These are phyloP conservation scores for Gastrolobium bilobum DNA, from an alignment of 306 rosid species.

Conservation along the genomic window DNA sequence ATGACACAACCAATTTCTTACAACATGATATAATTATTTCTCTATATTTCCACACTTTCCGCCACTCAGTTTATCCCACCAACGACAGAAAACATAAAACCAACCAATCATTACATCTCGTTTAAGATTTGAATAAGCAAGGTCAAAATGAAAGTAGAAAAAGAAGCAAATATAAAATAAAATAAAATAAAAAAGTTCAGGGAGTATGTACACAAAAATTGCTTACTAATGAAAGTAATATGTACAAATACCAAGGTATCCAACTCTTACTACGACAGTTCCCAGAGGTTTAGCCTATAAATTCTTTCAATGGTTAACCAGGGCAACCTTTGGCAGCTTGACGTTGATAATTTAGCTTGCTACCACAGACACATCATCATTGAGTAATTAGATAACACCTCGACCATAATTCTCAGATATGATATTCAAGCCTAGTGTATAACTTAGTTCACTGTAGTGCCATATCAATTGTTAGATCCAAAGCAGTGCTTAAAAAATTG, in stretches of 20 bases:
- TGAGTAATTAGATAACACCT: conserved; percentile 22
- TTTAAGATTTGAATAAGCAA: background rate
- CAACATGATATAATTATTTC: too few relatives aligned
- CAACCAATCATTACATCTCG: background rate
- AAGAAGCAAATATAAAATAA: background rate
- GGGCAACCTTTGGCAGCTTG: conserved; percentile 38
- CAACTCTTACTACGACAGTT: conserved; percentile 33
- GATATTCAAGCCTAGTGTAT: conserved; percentile 5
- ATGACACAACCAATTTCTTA: too few relatives aligned
- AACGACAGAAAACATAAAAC: background rate
- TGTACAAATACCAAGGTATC: conserved; percentile 47
- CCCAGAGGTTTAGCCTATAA: conserved; percentile 32
- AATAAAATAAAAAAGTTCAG: background rate
- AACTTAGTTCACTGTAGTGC: conserved; percentile 23
- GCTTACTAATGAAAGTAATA: conserved; percentile 39
- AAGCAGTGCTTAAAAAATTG: conserved; percentile 35
- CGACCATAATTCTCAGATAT: conserved; percentile 40
- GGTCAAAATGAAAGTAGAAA: background rate
- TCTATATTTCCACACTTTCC: background rate
- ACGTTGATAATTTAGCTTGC: conserved; percentile 12
- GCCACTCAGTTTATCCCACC: background rate
- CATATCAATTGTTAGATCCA: conserved; percentile 42
- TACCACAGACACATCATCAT: conserved; percentile 7
- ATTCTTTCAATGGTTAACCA: conserved; percentile 7
- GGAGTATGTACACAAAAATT: conserved; percentile 25